Percentiles rank a stretch among this genome's conserved stretches.
phyloP scores from a whole-genome alignment of 306 rosid genomes.

The Sicyos edulis region DNA sequence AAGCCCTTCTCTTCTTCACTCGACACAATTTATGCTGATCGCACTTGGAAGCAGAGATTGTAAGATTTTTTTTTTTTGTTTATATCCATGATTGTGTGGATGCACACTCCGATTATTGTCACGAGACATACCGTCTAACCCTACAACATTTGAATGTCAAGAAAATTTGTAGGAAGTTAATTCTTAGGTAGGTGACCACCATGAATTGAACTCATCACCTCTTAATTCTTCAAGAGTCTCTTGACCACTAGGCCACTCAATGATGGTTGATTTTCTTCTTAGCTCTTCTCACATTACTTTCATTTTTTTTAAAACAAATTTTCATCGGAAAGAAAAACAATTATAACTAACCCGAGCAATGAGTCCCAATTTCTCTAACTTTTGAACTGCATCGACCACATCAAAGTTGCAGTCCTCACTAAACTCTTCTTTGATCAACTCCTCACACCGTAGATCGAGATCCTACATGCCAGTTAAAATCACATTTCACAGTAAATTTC shows the following conservation, averaged over 20 bases:
- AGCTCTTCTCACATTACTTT: not conserved
- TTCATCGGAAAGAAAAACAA: not conserved
- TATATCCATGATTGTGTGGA: too few relatives aligned
- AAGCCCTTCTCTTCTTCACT: too few relatives aligned
- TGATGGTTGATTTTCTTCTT: too few relatives aligned
- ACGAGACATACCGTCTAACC: too few relatives aligned
- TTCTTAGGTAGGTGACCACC: too few relatives aligned
- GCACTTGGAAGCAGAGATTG: not conserved
- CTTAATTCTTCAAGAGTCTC: too few relatives aligned
- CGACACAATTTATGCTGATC: not conserved
- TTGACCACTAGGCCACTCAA: too few relatives aligned
- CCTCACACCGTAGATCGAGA: conserved; percentile 82
- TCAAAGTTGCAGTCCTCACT: conserved; percentile 68
- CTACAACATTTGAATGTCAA: too few relatives aligned
- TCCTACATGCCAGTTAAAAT: conserved; percentile 51
- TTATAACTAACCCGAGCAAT: conserved; percentile 64
- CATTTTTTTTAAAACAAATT: not conserved
- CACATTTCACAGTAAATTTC: conserved; percentile 1
- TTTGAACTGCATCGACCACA: conserved; percentile 84
- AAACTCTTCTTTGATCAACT: conserved; percentile 79
- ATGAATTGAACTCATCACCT: too few relatives aligned
- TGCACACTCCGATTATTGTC: too few relatives aligned
- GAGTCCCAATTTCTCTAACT: conserved; percentile 82
- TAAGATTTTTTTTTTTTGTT: too few relatives aligned
- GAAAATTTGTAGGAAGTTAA: too few relatives aligned